Percentiles rank a stretch among this genome's conserved stretches.
Evolutionary conservation across 2,329 filamentous ascomycete genomes (phyloP).

Genomic region (Exophiala oligosperma): DNA sequence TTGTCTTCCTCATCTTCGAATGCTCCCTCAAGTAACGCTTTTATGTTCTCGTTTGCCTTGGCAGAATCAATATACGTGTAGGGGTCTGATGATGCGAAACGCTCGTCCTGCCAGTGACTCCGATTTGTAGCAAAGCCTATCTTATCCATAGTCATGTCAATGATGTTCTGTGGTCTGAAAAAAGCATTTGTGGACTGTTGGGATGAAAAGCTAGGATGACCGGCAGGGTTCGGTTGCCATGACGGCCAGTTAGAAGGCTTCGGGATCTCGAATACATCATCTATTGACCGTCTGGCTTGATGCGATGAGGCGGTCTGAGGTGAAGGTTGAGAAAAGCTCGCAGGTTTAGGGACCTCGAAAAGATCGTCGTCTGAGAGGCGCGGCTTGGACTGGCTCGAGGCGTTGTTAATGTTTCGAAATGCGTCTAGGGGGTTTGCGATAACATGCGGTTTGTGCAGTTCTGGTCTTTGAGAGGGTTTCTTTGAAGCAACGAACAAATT

Average conservation of each 20-base stretch:
- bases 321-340: slow-evolving; percentile 36
- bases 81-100: slow-evolving; percentile 56
- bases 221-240: slow-evolving; percentile 51
- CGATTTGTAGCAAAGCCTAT: slow-evolving; percentile 49
- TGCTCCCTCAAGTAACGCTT: slow-evolving; percentile 51
- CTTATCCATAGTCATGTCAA: slow-evolving; percentile 50
- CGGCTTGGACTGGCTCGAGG: slow-evolving; percentile 20
- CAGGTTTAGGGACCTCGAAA: slow-evolving; percentile 37
- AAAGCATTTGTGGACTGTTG: slow-evolving; percentile 35
- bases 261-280: slow-evolving; percentile 35
- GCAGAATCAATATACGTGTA: slow-evolving; percentile 51
- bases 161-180: slow-evolving; percentile 45
- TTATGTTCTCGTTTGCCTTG: slow-evolving; percentile 54
- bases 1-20: slow-evolving; percentile 52
- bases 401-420: slow-evolving; percentile 26
- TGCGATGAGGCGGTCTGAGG: not conserved
- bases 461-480: slow-evolving; percentile 22
- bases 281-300: slow-evolving; percentile 15
- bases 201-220: slow-evolving; percentile 56
- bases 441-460: slow-evolving; percentile 23
- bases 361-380: slow-evolving; percentile 32
- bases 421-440: slow-evolving; percentile 22
- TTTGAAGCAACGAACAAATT: slow-evolving; percentile 27
- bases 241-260: slow-evolving; percentile 49
- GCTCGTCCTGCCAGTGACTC: slow-evolving; percentile 42